Percentiles rank a stretch among this genome's conserved stretches.
These are phyloP conservation scores for Myxozyma udenii DNA, from an alignment of 805 yeast genomes.

Conservation along the genomic window DNA sequence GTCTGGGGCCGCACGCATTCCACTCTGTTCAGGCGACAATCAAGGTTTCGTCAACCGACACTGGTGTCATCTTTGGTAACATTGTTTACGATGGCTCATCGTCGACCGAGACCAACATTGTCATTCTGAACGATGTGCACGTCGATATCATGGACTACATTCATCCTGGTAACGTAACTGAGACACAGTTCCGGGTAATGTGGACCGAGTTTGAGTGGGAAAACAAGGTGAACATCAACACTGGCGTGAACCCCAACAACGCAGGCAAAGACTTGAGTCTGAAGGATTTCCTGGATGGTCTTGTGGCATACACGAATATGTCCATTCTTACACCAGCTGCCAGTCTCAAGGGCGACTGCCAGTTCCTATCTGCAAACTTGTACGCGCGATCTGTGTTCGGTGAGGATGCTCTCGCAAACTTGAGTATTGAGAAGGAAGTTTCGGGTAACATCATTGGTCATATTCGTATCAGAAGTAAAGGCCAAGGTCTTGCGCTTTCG, in stretches of 20 bases:
- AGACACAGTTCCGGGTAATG: slow-evolving; percentile 89
- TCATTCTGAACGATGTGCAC: slow-evolving; percentile 89
- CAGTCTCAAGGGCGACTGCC: slow-evolving; percentile 62
- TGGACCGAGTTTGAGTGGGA: slow-evolving; percentile 99
- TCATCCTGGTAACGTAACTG: slow-evolving; percentile 88
- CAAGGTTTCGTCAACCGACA: slow-evolving; percentile 94
- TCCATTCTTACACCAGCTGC: slow-evolving; percentile 89
- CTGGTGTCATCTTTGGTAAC: slow-evolving; percentile 97
- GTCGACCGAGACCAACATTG: slow-evolving; percentile 83
- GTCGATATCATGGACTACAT: slow-evolving; percentile 97
- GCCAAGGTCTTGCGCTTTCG: slow-evolving; percentile 93
- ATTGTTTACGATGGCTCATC: slow-evolving; percentile 95
- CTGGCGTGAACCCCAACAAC: background rate
- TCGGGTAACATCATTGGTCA: slow-evolving; percentile 83
- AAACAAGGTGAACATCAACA: slow-evolving; percentile 79
- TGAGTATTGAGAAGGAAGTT: slow-evolving; percentile 81
- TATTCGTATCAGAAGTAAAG: slow-evolving; percentile 93
- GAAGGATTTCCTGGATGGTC: slow-evolving; percentile 70
- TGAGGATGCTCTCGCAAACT: slow-evolving; percentile 94
- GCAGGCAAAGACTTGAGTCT: slow-evolving; percentile 58
- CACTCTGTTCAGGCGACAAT: slow-evolving; percentile 83
- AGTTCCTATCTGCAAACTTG: slow-evolving; percentile 88
- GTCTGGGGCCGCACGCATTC: slow-evolving; percentile 97
- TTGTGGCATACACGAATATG: slow-evolving; percentile 87
- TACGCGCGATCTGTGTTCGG: slow-evolving; percentile 93